Percentiles rank a stretch among this genome's conserved stretches.
These are phyloP conservation scores for Prillingera fragicola DNA, from an alignment of 1,284 basidiomycete genomes.

Conservation along the genomic window DNA sequence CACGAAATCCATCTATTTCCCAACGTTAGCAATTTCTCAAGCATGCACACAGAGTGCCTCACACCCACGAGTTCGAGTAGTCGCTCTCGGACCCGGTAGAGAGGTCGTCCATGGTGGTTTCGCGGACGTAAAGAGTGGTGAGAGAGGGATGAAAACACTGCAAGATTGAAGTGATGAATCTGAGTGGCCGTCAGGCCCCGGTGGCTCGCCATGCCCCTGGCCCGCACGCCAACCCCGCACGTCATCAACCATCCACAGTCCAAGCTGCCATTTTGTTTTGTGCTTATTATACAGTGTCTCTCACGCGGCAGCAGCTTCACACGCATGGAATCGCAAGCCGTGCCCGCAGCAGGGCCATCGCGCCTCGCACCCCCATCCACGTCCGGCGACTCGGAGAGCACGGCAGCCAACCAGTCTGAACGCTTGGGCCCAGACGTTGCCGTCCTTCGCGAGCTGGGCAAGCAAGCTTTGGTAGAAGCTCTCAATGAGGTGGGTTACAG, in stretches of 20 bases:
- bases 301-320: too few species aligned
- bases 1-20: conserved; percentile 99
- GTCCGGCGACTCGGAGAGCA: conserved; percentile 42
- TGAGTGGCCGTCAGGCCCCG: too few species aligned
- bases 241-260: too few species aligned
- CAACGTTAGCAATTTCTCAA: conserved; percentile 5
- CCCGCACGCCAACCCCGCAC: too few species aligned
- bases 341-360: conserved; percentile 20
- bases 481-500: conserved; percentile 64
- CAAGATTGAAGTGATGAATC: too few species aligned
- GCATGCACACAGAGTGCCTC: not conserved
- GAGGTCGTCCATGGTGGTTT: conserved; percentile 42
- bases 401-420: conserved; percentile 13
- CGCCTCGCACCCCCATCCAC: conserved; percentile 38
- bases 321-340: too few species aligned
- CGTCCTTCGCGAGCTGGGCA: conserved; percentile 67
- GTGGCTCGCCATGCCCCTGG: too few species aligned
- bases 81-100: conserved; percentile 49
- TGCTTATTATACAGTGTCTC: too few species aligned
- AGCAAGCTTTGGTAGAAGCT: conserved; percentile 68
- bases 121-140: not conserved
- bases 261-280: too few species aligned
- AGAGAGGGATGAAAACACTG: not conserved
- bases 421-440: conserved; percentile 57
- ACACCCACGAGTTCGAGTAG: conserved; percentile 46